Conservation (phyloP, 2,329 filamentous ascomycete genomes). For the Verticillium dahliae region DNA sequence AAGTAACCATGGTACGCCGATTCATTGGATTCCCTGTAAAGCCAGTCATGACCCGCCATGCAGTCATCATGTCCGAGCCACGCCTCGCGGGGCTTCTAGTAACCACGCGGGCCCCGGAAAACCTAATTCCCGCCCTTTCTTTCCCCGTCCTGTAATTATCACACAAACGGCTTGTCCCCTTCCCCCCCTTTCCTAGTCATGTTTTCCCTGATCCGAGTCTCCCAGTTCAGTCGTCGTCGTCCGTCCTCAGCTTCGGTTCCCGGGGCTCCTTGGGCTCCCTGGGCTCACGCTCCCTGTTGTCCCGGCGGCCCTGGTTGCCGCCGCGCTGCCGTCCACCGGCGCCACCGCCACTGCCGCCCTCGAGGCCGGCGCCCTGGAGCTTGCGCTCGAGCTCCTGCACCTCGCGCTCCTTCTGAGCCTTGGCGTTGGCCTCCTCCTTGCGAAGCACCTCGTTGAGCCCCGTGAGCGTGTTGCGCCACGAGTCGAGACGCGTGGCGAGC, state of each 20-base stretch:
- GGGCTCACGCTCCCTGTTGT: constrained; percentile 20
- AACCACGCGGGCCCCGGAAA: neutral
- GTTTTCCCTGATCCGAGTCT: neutral
- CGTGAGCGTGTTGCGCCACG: constrained; percentile 79
- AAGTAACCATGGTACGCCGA: neutral
- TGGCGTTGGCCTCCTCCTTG: constrained; percentile 73
- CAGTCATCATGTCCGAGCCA: neutral
- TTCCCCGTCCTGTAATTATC: neutral
- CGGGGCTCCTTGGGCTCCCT: constrained; percentile 17
- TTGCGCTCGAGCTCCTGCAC: constrained; percentile 65
- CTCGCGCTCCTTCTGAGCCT: constrained; percentile 72
- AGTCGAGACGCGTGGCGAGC: constrained; percentile 81
- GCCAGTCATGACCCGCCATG: neutral
- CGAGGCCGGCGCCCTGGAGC: constrained; percentile 30
- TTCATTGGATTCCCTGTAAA: neutral
- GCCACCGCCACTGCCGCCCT: constrained; percentile 13
- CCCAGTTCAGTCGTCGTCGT: constrained; percentile 47
- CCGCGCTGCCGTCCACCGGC: constrained; percentile 13
- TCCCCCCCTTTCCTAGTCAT: neutral
- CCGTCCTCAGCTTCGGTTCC: constrained; percentile 39
- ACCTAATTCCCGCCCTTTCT: neutral
- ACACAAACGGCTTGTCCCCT: neutral
- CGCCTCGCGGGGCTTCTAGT: neutral
- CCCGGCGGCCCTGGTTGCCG: constrained; percentile 21
- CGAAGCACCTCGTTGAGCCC: constrained; percentile 73